Base-by-base conservation (phyloP, 2,329 filamentous ascomycete genomes). In the Elsinoe batatas region DNA sequence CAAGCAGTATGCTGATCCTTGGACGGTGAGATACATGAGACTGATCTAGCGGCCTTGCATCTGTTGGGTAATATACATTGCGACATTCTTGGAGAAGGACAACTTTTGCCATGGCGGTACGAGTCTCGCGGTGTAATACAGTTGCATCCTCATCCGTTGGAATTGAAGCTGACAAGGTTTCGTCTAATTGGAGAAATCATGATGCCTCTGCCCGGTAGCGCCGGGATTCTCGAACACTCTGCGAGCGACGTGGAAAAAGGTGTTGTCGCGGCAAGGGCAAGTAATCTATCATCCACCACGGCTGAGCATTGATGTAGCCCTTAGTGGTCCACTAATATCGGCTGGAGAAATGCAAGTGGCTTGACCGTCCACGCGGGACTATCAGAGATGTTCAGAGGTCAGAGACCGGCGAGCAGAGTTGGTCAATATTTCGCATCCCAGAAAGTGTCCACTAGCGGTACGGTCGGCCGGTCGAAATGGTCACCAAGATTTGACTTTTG, bases 151-250 rank as follows among this genome's bases (percentile, higher is more conserved):
- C 40, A 49, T 22, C 44, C 44, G 44, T 49, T 49, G 44, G 44
- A 49, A 4, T 30, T 49, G 44, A 1, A 17, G n/a, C 26, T 49
- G 22, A 33, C 44, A 33, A 36, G 44, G 44, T 49, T 49, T 49
- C 26, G 47, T 38, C 47, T 51, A 51, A 51, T 37, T 51, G 26
- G 32, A 37, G 47, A 51, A 49, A 49, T 49, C 44, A 30, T 26
- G 33, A 51, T 15, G 47, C 32, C 35, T 18, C 33, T 15, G n/a
- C 18, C 32, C 17, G 47, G 47, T 51, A 51, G 47, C 47, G 32
- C 37, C 47, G 47, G 47, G 47, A 38, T 38, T 51, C 47, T 51
- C 47, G 47, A 51, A 38, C 46, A 38, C 32, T 26, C 12, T 51
- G 37, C 17, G 32, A 51, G 26, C 20, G 35, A 51, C 33, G 38